These are phyloP conservation scores for Suillus occidentalis DNA, from an alignment of 768 basidiomycete species.

Conservation along the genomic window DNA sequence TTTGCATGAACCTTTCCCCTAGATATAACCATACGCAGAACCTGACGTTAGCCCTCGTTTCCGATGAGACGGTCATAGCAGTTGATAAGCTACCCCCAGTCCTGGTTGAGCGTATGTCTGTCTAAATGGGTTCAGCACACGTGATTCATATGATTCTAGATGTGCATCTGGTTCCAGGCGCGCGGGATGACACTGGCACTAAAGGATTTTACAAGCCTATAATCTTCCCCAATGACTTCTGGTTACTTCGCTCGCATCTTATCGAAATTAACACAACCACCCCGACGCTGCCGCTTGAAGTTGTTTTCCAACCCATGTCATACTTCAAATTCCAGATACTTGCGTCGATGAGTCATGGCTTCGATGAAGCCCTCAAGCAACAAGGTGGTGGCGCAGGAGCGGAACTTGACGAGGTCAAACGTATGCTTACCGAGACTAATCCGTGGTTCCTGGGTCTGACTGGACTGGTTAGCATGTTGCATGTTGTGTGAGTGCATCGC, in stretches of 20 bases:
- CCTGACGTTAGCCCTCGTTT: conserved; percentile 82
- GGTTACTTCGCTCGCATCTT: conserved; percentile 83
- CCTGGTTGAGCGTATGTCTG: conserved; percentile 57
- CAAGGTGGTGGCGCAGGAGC: conserved; percentile 59
- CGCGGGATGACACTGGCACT: conserved; percentile 63
- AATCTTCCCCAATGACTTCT: conserved; percentile 93
- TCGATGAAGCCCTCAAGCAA: conserved; percentile 82
- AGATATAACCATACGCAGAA: conserved; percentile 50
- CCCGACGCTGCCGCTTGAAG: conserved; percentile 70
- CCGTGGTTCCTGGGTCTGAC: conserved; percentile 88
- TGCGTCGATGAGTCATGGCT: conserved; percentile 80
- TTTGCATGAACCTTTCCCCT: conserved; percentile 4
- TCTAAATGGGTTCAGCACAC: conserved; percentile 4
- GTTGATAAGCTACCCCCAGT: conserved; percentile 58
- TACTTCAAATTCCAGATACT: conserved; percentile 88
- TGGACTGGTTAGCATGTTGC: conserved; percentile 80
- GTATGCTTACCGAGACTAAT: conserved; percentile 88
- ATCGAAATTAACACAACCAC: conserved; percentile 86
- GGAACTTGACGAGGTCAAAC: conserved; percentile 94
- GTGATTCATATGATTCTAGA: conserved; percentile 40
- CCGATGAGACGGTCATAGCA: conserved; percentile 60
- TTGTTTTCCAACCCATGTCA: conserved; percentile 84
- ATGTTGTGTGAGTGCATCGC: conserved; percentile 66
- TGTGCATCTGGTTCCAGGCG: conserved; percentile 56
- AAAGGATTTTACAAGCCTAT: conserved; percentile 83